Percentiles rank a stretch among this genome's conserved stretches.
These are phyloP conservation scores for Isatis tinctoria DNA, from an alignment of 345 rosid genomes.

Conservation along the genomic window DNA sequence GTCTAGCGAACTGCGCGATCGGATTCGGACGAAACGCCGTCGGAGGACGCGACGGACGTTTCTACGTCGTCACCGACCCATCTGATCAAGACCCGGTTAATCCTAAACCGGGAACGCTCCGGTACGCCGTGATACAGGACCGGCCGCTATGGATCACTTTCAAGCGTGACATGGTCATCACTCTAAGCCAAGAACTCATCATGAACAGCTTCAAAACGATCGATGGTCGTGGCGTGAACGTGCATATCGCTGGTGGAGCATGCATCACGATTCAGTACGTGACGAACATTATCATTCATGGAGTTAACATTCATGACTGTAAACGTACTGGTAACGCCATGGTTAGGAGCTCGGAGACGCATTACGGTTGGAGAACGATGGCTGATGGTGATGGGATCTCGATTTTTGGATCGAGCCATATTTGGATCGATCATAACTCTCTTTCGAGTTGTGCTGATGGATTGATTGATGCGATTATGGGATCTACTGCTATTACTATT, in stretches of 20 bases:
- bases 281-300: slow-evolving; percentile 71
- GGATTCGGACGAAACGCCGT: slow-evolving; percentile 73
- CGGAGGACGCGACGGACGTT: slow-evolving; percentile 69
- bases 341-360: slow-evolving; percentile 72
- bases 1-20: slow-evolving; percentile 52
- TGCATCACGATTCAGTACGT: slow-evolving; percentile 64
- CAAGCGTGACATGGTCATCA: slow-evolving; percentile 68
- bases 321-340: slow-evolving; percentile 69
- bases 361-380: slow-evolving; percentile 70
- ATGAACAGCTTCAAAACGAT: slow-evolving; percentile 82
- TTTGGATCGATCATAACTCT: slow-evolving; percentile 88
- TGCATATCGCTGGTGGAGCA: slow-evolving; percentile 48
- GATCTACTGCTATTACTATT: slow-evolving; percentile 68
- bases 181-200: slow-evolving; percentile 58
- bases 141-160: slow-evolving; percentile 71
- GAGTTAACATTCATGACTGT: slow-evolving; percentile 57
- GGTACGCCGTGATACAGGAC: slow-evolving; percentile 67
- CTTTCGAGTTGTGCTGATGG: slow-evolving; percentile 77
- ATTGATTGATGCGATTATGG: slow-evolving; percentile 60
- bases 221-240: slow-evolving; percentile 58
- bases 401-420: slow-evolving; percentile 65
- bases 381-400: slow-evolving; percentile 86
- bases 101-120: slow-evolving; percentile 67
- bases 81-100: slow-evolving; percentile 52
- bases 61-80: slow-evolving; percentile 50